Conservation (phyloP, 345 rosid species). For the Angophora floribunda region DNA sequence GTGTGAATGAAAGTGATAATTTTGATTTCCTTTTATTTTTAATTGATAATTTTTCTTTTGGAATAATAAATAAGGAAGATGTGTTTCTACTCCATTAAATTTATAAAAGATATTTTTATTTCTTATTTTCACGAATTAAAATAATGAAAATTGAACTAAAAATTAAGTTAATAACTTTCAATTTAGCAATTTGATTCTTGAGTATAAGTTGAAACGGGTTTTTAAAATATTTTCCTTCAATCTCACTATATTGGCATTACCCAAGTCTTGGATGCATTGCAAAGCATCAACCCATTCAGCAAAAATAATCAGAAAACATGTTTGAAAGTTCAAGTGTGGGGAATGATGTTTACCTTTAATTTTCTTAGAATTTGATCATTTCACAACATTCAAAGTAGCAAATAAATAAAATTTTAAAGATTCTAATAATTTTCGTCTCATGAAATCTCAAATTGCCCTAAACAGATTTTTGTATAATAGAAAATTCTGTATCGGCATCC, state of each 20-base stretch:
- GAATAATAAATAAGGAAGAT: not conserved
- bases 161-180: not conserved
- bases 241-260: not conserved
- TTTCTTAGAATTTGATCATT: not conserved
- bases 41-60: not conserved
- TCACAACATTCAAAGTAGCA: not conserved
- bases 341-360: not conserved
- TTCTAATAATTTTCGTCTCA: not conserved
- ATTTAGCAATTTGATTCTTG: not conserved
- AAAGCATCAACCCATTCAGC: not conserved
- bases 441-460: not conserved
- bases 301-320: not conserved
- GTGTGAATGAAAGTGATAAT: not conserved
- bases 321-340: not conserved
- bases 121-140: not conserved
- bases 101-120: not conserved
- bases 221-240: not conserved
- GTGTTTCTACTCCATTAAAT: no score
- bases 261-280: not conserved
- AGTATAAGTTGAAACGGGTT: not conserved
- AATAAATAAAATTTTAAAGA: no score
- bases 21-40: not conserved
- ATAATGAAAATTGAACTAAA: not conserved
- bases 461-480: no score
- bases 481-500: not conserved